Percentiles rank a stretch among this genome's conserved stretches.
Evolutionary conservation across 441 rosid genomes (phyloP).

Genomic region (Corymbia calophylla): DNA sequence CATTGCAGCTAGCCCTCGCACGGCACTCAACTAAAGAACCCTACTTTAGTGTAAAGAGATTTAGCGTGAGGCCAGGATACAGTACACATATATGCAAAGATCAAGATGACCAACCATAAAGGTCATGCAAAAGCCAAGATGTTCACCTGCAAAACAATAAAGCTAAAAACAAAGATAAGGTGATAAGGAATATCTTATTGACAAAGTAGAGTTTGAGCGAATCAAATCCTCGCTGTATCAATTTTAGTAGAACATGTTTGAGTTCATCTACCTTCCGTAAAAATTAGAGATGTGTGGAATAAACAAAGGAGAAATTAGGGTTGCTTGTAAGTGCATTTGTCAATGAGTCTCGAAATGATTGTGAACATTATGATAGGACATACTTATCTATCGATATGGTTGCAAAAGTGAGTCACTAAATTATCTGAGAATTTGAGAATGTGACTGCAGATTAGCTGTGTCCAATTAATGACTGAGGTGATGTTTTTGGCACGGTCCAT

Average conservation of each 20-base stretch:
- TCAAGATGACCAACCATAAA: not conserved
- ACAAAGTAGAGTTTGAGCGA: not conserved
- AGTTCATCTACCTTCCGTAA: not conserved
- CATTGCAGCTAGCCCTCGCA: not conserved
- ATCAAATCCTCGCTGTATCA: not conserved
- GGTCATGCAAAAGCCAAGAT: not conserved
- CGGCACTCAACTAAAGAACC: not conserved
- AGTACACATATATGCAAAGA: not conserved
- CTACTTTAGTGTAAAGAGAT: not conserved
- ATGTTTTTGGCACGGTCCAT: not conserved
- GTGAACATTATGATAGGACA: fast-evolving
- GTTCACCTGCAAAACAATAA: not conserved
- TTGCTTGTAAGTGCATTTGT: not conserved
- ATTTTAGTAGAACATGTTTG: not conserved
- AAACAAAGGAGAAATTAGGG: not conserved
- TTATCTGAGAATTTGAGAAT: not conserved
- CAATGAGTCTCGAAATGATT: not conserved
- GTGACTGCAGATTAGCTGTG: not conserved
- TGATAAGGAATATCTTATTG: not conserved
- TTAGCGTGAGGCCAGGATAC: not conserved
- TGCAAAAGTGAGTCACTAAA: not conserved
- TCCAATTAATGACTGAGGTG: not conserved
- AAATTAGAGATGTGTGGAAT: not conserved
- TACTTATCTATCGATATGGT: not conserved
- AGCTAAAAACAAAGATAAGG: not conserved